phyloP scores from a whole-genome alignment of 805 yeast genomes.

The Ogataea philodendri region DNA sequence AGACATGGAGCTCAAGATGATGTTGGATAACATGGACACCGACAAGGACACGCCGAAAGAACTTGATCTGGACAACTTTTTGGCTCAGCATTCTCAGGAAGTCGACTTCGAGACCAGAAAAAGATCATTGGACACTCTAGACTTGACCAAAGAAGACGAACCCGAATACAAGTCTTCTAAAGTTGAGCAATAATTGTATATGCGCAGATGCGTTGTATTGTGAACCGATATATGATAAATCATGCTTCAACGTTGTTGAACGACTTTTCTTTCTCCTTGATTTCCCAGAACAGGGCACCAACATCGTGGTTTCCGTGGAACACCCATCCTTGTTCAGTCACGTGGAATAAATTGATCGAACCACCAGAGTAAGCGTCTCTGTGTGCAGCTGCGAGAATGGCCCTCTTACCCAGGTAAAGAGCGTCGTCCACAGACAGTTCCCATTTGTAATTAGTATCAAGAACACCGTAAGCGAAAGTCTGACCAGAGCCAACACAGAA shows the following conservation, averaged over 20 bases:
- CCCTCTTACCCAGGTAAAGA: constrained; percentile 87
- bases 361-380: constrained; percentile 99
- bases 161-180: constrained; percentile 6
- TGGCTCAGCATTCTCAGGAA: constrained; percentile 23
- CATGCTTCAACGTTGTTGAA: constrained; percentile 74
- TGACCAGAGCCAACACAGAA: constrained; percentile 99
- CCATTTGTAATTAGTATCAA: constrained; percentile 91
- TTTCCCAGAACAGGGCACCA: constrained; percentile 87
- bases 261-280: constrained; percentile 82
- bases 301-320: constrained; percentile 95
- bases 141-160: constrained; percentile 1
- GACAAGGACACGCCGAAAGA: constrained; percentile 14
- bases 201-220: constrained; percentile 8
- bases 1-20: constrained; percentile 23
- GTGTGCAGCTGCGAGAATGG: constrained; percentile 95
- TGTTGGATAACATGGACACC: constrained; percentile 25
- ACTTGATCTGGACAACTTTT: constrained; percentile 21
- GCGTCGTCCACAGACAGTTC: constrained; percentile 93
- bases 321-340: constrained; percentile 90
- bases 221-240: constrained; percentile 5
- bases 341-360: constrained; percentile 88
- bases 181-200: constrained; percentile 4
- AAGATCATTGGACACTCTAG: constrained; percentile 4
- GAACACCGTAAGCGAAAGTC: constrained; percentile 97
- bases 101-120: constrained; percentile 7